Percentiles rank a stretch among this genome's conserved stretches.
phyloP scores from a whole-genome alignment of 805 yeast genomes.

The Komagataella pseudopastoris region DNA sequence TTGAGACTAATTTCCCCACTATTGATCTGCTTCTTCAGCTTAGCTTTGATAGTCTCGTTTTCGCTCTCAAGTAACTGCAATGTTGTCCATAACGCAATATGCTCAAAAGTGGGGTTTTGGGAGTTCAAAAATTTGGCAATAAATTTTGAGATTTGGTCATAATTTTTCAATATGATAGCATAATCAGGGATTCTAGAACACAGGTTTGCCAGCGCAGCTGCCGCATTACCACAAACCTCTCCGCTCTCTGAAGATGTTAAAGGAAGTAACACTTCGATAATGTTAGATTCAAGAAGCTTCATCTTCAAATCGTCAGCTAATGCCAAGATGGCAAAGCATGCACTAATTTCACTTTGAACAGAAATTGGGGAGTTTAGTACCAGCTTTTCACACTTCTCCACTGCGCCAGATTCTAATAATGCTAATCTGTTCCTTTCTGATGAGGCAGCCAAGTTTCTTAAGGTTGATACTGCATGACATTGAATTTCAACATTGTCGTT shows the following conservation, averaged over 20 bases:
- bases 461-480: slow-evolving; percentile 94
- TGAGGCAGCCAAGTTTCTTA: slow-evolving; percentile 92
- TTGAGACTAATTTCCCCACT: slow-evolving; percentile 17
- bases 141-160: slow-evolving; percentile 89
- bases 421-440: slow-evolving; percentile 88
- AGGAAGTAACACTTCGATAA: slow-evolving; percentile 82
- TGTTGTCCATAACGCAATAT: slow-evolving; percentile 95
- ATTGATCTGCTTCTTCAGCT: slow-evolving; percentile 18
- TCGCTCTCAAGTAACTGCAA: slow-evolving; percentile 85
- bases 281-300: slow-evolving; percentile 69
- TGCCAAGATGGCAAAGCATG: slow-evolving; percentile 94
- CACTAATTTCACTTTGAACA: slow-evolving; percentile 93
- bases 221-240: slow-evolving; percentile 96
- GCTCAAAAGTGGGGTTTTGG: slow-evolving; percentile 90
- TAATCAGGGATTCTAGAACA: slow-evolving; percentile 85
- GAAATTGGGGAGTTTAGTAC: slow-evolving; percentile 78
- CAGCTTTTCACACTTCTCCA: slow-evolving; percentile 79
- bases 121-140: slow-evolving; percentile 67
- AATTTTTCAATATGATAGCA: slow-evolving; percentile 60
- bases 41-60: slow-evolving; percentile 40
- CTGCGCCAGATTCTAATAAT: slow-evolving; percentile 89
- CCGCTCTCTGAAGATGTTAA: slow-evolving; percentile 77
- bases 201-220: slow-evolving; percentile 93
- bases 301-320: slow-evolving; percentile 89
- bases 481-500: slow-evolving; percentile 90